A percentile compares a stretch with the other conserved stretches of the same genome.
These are phyloP conservation scores for Aureococcus anophagefferens DNA, from an alignment of 108 stramenopile genomes.

Conservation along the genomic window DNA sequence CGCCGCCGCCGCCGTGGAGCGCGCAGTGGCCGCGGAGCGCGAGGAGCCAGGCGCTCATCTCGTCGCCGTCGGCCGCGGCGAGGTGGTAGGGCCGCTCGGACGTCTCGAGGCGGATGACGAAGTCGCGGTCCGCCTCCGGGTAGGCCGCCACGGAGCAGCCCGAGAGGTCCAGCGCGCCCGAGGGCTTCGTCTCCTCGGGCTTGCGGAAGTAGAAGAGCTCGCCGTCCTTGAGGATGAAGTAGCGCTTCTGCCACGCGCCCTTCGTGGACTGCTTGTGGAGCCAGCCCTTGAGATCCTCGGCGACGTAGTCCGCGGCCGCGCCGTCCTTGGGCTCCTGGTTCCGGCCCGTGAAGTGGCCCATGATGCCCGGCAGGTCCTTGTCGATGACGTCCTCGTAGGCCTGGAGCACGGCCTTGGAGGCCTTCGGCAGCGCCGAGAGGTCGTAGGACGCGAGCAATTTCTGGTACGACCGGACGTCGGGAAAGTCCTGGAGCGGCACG, in stretches of 20 bases:
- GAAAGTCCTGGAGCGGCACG: conserved; percentile 48
- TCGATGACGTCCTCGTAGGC: neutral
- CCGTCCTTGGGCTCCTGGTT: no score
- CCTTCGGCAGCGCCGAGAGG: conserved; percentile 7
- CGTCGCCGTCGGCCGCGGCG: neutral
- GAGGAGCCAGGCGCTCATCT: neutral
- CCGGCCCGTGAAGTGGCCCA: neutral
- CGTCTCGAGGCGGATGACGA: neutral
- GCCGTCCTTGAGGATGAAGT: neutral
- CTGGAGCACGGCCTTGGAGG: neutral
- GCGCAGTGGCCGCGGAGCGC: neutral
- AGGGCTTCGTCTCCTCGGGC: neutral
- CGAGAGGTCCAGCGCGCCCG: neutral
- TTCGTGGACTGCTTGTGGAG: neutral
- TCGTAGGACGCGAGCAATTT: conserved; percentile 12
- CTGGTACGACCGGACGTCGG: conserved; percentile 31
- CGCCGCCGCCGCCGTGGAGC: no score
- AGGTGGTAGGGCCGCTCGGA: neutral
- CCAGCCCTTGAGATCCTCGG: neutral
- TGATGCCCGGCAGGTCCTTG: neutral
- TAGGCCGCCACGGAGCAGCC: neutral
- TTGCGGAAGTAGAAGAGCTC: neutral
- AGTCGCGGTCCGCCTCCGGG: neutral
- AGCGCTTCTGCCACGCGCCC: neutral
- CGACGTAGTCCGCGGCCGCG: neutral